Conservation (phyloP, 2,329 filamentous ascomycete genomes). For the Teratosphaeria viscida region DNA sequence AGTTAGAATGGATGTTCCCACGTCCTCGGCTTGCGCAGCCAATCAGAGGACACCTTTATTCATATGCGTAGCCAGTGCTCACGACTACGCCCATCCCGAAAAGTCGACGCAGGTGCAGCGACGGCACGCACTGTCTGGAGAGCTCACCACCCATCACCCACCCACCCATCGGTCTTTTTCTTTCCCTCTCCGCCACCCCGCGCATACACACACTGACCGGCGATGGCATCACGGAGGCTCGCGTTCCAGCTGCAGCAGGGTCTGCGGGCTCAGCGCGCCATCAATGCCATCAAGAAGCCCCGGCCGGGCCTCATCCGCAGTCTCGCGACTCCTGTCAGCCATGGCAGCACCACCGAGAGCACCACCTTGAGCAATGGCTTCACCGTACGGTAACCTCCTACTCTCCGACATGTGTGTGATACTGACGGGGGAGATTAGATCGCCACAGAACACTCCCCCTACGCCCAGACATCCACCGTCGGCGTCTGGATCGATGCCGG, state of each 20-base stretch:
- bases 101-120: background rate
- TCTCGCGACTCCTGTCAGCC: slow-evolving; percentile 71
- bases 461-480: slow-evolving; percentile 95
- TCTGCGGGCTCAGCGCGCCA: slow-evolving; percentile 55
- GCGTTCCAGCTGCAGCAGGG: slow-evolving; percentile 87
- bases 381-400: slow-evolving; percentile 51
- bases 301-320: slow-evolving; percentile 63
- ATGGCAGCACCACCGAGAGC: slow-evolving; percentile 77
- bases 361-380: slow-evolving; percentile 96
- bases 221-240: slow-evolving; percentile 95
- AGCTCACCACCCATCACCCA: background rate
- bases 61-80: background rate
- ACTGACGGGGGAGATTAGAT: slow-evolving; percentile 49
- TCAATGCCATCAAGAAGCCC: slow-evolving; percentile 70
- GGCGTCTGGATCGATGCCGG: slow-evolving; percentile 99
- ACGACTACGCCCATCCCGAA: background rate
- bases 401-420: background rate
- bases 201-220: slow-evolving; percentile 6
- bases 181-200: background rate
- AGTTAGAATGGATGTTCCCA: background rate
- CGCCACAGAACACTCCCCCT: slow-evolving; percentile 94
- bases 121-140: background rate
- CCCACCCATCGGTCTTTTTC: background rate
- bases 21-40: background rate
- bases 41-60: background rate